Evolutionary conservation across 2,329 filamentous ascomycete genomes (phyloP).

Genomic region (Fusarium sp.): DNA sequence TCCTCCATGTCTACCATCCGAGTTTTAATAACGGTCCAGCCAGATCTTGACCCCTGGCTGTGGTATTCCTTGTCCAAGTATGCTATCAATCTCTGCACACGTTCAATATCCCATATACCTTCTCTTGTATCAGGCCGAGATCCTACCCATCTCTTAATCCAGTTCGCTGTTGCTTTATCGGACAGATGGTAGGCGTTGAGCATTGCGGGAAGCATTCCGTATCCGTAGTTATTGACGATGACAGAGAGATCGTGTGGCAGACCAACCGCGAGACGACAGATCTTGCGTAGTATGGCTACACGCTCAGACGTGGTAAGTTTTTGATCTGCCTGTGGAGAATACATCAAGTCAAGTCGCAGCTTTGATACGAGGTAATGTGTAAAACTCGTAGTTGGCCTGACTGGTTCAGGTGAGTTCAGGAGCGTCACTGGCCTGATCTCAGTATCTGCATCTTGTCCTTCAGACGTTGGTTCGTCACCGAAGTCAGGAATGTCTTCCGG

Average conservation of each 20-base stretch:
- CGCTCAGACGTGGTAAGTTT: constrained; percentile 2
- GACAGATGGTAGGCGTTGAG: constrained; percentile 37
- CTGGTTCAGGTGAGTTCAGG: constrained; percentile 18
- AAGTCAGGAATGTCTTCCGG: constrained; percentile 16
- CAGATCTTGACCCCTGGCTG: constrained; percentile 5
- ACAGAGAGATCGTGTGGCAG: constrained; percentile 18
- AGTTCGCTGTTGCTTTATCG: background rate
- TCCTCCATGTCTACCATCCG: constrained; percentile 34
- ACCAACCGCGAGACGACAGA: constrained; percentile 30
- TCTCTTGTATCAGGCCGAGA: constrained; percentile 21
- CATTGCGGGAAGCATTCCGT: constrained; percentile 36
- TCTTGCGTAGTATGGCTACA: background rate
- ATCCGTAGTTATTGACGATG: constrained; percentile 34
- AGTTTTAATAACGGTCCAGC: constrained; percentile 31
- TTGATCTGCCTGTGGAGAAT: background rate
- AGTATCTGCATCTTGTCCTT: background rate
- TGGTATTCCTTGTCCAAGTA: constrained; percentile 36
- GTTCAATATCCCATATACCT: constrained; percentile 38
- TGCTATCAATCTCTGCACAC: constrained; percentile 23
- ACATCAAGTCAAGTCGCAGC: constrained; percentile 33
- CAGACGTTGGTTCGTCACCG: background rate
- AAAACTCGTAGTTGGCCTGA: constrained; percentile 32
- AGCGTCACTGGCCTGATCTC: constrained; percentile 9
- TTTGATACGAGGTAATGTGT: constrained; percentile 31
- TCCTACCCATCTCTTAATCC: constrained; percentile 34